Evolutionary conservation across 495 filamentous ascomycete species (phyloP), one percentile per base, ranked within the genome.

Genomic region (Aspergillus conjunctus): DNA sequence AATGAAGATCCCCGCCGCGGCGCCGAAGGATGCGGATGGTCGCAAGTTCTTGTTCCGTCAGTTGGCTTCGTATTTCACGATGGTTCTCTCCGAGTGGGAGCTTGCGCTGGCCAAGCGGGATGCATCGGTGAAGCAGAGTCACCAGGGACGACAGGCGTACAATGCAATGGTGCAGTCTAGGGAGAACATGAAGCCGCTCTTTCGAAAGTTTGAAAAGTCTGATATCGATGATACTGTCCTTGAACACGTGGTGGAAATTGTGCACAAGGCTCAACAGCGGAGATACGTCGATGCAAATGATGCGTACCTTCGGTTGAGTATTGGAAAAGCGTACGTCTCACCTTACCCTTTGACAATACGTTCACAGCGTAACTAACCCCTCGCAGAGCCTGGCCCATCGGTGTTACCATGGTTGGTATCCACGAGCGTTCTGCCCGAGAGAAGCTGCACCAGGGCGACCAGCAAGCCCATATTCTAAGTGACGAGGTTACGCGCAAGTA

Each of bases 361-460:
- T 53, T 48, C 12, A 22, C 11, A 31, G n/a, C 15, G 0, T 60
- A 39, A 55, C 67, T 69, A 58, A 65, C 45, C 26, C 9, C 1
- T 30, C 17, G 12, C 58, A 85, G 83, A 62, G 94, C 94, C 21
- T 98, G 94, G 94, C 94, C 94, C 30, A 98, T 98, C 71, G 94
- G 94, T 76, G 94, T 98, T 31, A 98, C 94, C 66, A 97, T 98
- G 94, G 94, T 98, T 63, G 94, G 94, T 80, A 98, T 98, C 68
- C 94, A 98, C 84, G 94, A 98, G 77, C 87, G 94, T 61, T 91
- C 87, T 48, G 93, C 94, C 7, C 84, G 94, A 39, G 94, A 98
- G 76, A 98, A 98, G 77, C 79, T 98, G 49, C 93, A 98, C 69
- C 85, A 93, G 72, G 84, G 84, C 61, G 92, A 91, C 64, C 88